Percentiles rank a stretch among this genome's conserved stretches.
phyloP scores from a whole-genome alignment of 495 filamentous ascomycete genomes.

The Peziza echinospora region DNA sequence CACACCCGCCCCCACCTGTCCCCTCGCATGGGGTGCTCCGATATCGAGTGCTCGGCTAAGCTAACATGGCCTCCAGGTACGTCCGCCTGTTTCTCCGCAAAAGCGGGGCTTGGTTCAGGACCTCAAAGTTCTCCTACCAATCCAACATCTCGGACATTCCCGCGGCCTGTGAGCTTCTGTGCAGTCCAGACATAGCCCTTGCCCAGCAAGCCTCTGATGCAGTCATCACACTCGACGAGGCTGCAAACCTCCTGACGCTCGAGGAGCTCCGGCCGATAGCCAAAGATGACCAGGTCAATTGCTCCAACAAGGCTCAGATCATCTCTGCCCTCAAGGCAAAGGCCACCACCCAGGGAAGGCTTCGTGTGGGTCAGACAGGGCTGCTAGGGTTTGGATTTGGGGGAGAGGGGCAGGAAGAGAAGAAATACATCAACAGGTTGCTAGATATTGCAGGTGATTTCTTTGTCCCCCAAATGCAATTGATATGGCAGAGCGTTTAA shows the following conservation, averaged over 20 bases:
- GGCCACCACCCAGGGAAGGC: conserved; percentile 4
- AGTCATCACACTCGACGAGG: conserved; percentile 68
- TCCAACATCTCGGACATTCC: conserved; percentile 59
- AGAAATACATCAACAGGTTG: conserved; percentile 52
- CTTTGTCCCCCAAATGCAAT: background rate
- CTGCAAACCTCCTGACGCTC: conserved; percentile 52
- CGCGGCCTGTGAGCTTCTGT: conserved; percentile 39
- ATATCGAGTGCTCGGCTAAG: conserved; percentile 1
- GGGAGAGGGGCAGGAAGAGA: conserved; percentile 22
- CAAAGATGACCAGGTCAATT: conserved; percentile 65
- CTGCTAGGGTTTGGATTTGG: conserved; percentile 14
- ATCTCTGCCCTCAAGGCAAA: conserved; percentile 29
- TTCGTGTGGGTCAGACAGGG: no score
- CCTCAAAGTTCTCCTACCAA: conserved; percentile 52
- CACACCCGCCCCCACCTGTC: conserved; percentile 5
- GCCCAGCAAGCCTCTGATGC: conserved; percentile 49
- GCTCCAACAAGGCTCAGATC: conserved; percentile 67
- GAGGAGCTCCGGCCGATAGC: conserved; percentile 74
- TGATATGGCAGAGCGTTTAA: background rate
- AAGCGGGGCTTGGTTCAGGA: conserved; percentile 81
- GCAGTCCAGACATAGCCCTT: conserved; percentile 28
- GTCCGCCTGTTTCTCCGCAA: conserved; percentile 88
- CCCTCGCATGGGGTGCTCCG: conserved; percentile 10
- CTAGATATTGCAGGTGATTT: conserved; percentile 35
- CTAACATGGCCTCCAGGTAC: conserved; percentile 41